These are phyloP conservation scores for Verticillium nonalfalfae DNA, from an alignment of 2,329 filamentous ascomycete genomes.

Conservation along the genomic window DNA sequence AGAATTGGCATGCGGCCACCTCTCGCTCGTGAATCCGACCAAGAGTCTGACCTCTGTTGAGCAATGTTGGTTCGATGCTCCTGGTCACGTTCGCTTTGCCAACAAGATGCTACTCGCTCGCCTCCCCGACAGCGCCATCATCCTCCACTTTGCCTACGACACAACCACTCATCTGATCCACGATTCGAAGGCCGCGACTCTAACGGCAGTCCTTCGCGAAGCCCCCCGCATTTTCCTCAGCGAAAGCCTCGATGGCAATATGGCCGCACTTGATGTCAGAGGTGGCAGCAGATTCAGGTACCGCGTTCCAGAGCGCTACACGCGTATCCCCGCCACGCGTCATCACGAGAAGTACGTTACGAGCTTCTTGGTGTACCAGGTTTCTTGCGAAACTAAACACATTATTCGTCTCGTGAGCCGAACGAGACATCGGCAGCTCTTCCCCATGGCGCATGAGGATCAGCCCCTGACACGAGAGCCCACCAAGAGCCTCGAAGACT, in stretches of 20 bases:
- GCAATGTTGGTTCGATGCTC: constrained; percentile 29
- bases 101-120: constrained; percentile 33
- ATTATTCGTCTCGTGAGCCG: constrained; percentile 17
- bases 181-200: constrained; percentile 23
- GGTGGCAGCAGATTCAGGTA: neutral
- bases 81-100: constrained; percentile 32
- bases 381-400: neutral
- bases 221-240: constrained; percentile 42
- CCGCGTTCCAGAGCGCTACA: neutral
- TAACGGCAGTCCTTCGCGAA: constrained; percentile 45
- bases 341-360: constrained; percentile 26
- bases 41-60: constrained; percentile 33
- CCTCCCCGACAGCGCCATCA: constrained; percentile 11
- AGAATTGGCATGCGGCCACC: constrained; percentile 36
- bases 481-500: constrained; percentile 2
- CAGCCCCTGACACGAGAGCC: constrained; percentile 1
- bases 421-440: constrained; percentile 16
- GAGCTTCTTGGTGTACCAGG: constrained; percentile 36
- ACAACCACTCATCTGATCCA: constrained; percentile 39
- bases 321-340: constrained; percentile 14
- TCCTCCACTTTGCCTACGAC: constrained; percentile 37
- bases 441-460: constrained; percentile 12
- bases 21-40: constrained; percentile 26
- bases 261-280: neutral
- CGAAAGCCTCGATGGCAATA: constrained; percentile 3